Evolutionary conservation across 2,329 filamentous ascomycete genomes (phyloP), one percentile per base, ranked within the genome.

Genomic region (Aaosphaeria pasadenensis): DNA sequence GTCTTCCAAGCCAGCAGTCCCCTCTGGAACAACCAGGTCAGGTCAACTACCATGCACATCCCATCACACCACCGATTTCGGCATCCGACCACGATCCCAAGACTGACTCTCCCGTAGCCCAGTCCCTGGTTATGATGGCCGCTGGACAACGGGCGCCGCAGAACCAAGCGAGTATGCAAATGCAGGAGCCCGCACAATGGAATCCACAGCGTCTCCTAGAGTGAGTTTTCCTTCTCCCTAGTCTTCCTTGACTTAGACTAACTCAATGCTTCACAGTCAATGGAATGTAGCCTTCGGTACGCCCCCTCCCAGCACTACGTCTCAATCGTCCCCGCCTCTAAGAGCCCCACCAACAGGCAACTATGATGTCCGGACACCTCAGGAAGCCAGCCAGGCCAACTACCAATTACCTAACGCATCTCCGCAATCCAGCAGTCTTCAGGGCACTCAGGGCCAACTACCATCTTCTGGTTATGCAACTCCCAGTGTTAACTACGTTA

Each of bases 201-300:
- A 95, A 96, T 62, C 91, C 91, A 28, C 82, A 88, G 31, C 83
- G 87, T 50, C 90, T 96, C 57, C 92, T 95, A 79, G 89, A 92
- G 90, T 95, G 81, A 79, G 89, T 81, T 32, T 30, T 31, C 17
- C 17, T 24, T 24, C 17, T 24, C 17, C 17, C 17, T 24, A 24
- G 17, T 24, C 17, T 24, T 24, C 17, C 17, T 24, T 24, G 29
- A 33, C 17, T 45, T 51, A 30, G 39, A 4, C 24, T 24, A 30
- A 45, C 58, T 7, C 63, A 60, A 64, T 39, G 11, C 48, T 5
- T 11, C 5, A 43, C 62, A 95, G 91, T 71, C 90, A 96, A 77
- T 97, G 92, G 91, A 91, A 95, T 71, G 86, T 88, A 64, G 91
- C 92, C 56, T 97, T 96, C 75, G 89, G 90, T 77, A 88, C 86